phyloP scores from a whole-genome alignment of 176 grass and related monocot genomes.

The Otatea glauca region DNA sequence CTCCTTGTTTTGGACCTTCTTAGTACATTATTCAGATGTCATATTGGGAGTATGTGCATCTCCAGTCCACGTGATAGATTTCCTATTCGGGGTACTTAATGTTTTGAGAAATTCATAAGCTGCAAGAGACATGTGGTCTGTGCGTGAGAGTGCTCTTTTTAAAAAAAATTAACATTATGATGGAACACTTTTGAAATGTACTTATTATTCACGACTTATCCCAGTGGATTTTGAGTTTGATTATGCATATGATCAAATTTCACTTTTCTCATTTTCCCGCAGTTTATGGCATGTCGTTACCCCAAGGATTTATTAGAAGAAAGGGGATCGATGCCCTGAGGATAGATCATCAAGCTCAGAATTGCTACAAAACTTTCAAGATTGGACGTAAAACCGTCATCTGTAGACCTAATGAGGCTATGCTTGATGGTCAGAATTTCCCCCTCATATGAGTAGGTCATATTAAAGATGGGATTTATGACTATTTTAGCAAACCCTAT shows the following conservation, averaged over 20 bases:
- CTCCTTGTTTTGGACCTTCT: neutral
- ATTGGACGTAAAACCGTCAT: slow-evolving; percentile 53
- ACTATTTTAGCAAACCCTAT: slow-evolving; percentile 2
- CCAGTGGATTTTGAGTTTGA: slow-evolving; percentile 40
- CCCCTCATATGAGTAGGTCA: slow-evolving; percentile 42
- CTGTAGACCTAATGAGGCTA: slow-evolving; percentile 54
- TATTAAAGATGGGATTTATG: slow-evolving; percentile 35
- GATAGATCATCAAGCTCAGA: slow-evolving; percentile 51
- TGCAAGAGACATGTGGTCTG: neutral
- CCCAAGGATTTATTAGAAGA: slow-evolving; percentile 58
- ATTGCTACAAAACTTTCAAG: slow-evolving; percentile 69
- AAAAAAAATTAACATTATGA: slow-evolving; percentile 8
- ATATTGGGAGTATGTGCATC: neutral
- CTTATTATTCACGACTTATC: slow-evolving; percentile 35
- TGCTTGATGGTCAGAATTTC: slow-evolving; percentile 60
- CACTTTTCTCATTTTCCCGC: slow-evolving; percentile 45
- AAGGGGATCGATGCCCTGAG: slow-evolving; percentile 44
- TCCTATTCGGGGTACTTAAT: neutral
- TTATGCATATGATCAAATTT: slow-evolving; percentile 36
- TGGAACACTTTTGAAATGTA: neutral
- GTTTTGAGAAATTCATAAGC: neutral
- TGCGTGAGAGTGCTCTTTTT: neutral
- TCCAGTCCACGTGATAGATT: neutral
- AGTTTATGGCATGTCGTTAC: slow-evolving; percentile 53
- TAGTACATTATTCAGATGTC: neutral